phyloP scores from a whole-genome alignment of 371 early-diverging fungal genomes.

The Actinomucor elegans region DNA sequence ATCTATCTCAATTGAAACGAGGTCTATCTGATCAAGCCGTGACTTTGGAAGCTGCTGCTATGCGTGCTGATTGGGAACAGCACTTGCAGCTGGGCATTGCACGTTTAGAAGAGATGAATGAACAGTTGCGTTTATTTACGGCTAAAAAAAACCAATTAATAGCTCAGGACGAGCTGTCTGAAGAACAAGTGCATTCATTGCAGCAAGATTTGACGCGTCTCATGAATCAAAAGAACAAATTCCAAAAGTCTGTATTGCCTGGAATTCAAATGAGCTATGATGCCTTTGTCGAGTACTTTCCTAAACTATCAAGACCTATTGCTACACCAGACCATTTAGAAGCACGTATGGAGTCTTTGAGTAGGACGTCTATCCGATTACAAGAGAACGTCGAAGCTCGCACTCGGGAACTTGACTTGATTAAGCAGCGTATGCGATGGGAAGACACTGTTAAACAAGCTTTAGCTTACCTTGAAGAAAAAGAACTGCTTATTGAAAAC shows the following conservation, averaged over 20 bases:
- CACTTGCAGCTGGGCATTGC: constrained; percentile 23
- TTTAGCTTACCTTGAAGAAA: constrained; percentile 12
- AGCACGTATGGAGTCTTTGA: constrained; percentile 37
- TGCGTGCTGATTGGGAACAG: constrained; percentile 33
- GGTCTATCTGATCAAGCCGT: constrained; percentile 33
- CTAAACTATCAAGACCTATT: constrained; percentile 35
- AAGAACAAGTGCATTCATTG: constrained; percentile 19
- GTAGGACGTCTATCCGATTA: constrained; percentile 19
- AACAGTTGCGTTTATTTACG: constrained; percentile 30
- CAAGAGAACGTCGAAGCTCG: constrained; percentile 30
- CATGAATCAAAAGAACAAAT: constrained; percentile 20
- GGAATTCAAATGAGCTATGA: constrained; percentile 35
- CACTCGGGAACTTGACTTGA: constrained; percentile 28
- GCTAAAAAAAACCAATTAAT: constrained; percentile 28
- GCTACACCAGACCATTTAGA: constrained; percentile 48
- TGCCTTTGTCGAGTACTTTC: constrained; percentile 34
- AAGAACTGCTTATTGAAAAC: constrained; percentile 15
- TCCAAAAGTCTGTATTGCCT: constrained; percentile 22
- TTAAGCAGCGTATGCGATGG: constrained; percentile 26
- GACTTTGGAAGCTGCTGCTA: constrained; percentile 34
- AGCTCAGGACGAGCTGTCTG: constrained; percentile 26
- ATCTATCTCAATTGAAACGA: constrained; percentile 31
- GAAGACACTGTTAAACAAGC: constrained; percentile 26
- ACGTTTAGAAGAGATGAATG: constrained; percentile 36
- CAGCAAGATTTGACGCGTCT: constrained; percentile 24